Evolutionary conservation across 192 early-diverging fungal species (phyloP).

Genomic region (Coemansia sp.): DNA sequence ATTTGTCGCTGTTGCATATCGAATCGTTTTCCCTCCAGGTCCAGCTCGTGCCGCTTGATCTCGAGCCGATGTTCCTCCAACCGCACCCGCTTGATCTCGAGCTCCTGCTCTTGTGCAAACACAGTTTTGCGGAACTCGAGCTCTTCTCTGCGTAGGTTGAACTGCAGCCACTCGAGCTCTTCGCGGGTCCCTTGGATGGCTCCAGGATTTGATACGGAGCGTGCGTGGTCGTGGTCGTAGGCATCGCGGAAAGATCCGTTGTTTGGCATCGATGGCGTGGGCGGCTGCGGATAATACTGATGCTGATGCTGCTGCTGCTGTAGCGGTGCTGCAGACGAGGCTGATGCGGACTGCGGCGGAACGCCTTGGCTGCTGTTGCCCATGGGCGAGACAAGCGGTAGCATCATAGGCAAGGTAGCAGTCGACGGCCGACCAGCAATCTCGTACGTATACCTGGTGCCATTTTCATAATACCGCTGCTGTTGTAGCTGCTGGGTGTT

Average conservation of each 20-base stretch:
- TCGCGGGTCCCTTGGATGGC: conserved; percentile 34
- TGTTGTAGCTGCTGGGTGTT: conserved; percentile 16
- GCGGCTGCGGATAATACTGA: not conserved
- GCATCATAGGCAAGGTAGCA: conserved; percentile 22
- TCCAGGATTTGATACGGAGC: not conserved
- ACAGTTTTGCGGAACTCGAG: conserved; percentile 49
- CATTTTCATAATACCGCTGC: conserved; percentile 18
- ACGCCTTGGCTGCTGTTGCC: not conserved
- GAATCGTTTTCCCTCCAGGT: conserved; percentile 38
- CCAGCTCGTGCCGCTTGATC: conserved; percentile 34
- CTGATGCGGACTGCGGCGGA: not conserved
- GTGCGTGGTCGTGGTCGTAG: conserved; percentile 4
- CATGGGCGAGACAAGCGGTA: conserved; percentile 28
- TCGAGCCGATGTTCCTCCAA: conserved; percentile 46
- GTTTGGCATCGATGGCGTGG: conserved; percentile 7
- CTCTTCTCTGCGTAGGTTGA: conserved; percentile 53
- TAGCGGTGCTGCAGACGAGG: not conserved
- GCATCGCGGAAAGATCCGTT: conserved; percentile 28
- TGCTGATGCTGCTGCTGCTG: not conserved
- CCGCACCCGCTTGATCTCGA: conserved; percentile 36
- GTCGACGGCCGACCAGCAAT: conserved; percentile 18
- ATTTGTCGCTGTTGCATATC: conserved; percentile 30
- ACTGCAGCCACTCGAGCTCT: conserved; percentile 54
- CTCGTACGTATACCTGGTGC: conserved; percentile 17
- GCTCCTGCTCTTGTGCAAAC: conserved; percentile 44